Percentiles rank a stretch among this genome's conserved stretches.
Evolutionary conservation across 352 stramenopile genomes (phyloP).

Genomic region (Aphanomyces euteiches): DNA sequence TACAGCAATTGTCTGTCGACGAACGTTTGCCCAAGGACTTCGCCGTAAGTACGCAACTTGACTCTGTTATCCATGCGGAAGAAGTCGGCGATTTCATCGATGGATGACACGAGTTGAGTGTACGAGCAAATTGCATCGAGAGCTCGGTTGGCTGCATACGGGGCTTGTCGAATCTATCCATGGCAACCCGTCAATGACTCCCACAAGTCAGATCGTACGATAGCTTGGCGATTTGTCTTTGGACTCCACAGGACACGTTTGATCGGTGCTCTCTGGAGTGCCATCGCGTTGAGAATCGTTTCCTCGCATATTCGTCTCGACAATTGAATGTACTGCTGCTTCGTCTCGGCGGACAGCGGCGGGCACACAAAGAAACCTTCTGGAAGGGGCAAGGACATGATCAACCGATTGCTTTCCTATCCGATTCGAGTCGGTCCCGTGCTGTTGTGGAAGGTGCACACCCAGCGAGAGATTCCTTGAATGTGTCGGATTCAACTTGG

Average conservation of each 20-base stretch:
- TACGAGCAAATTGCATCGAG: slow-evolving; percentile 28
- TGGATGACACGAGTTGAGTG: slow-evolving; percentile 66
- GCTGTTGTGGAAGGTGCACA: not conserved
- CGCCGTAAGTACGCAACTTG: slow-evolving; percentile 37
- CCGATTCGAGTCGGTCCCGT: too few species aligned
- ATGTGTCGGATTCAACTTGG: not conserved
- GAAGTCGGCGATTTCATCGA: slow-evolving; percentile 81
- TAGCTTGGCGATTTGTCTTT: slow-evolving; percentile 21
- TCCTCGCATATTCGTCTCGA: slow-evolving; percentile 79
- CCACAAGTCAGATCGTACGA: slow-evolving; percentile 7
- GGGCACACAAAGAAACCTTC: slow-evolving; percentile 67
- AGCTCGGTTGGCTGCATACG: not conserved
- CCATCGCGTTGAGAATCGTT: slow-evolving; percentile 55
- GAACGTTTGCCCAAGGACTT: slow-evolving; percentile 37
- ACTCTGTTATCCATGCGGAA: slow-evolving; percentile 72
- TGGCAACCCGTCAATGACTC: not conserved
- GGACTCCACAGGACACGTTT: slow-evolving; percentile 2
- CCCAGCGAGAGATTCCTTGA: not conserved
- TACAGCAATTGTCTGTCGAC: slow-evolving; percentile 75
- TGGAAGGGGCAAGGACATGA: slow-evolving; percentile 46
- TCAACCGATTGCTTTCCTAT: not conserved
- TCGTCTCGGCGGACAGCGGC: slow-evolving; percentile 57
- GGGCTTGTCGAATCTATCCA: slow-evolving; percentile 10
- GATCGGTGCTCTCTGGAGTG: slow-evolving; percentile 20
- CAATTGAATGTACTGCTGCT: slow-evolving; percentile 62